Evolutionary conservation across 192 early-diverging fungal species (phyloP), one percentile per base, ranked within the genome.

Genomic region (Physocladia obscura): DNA sequence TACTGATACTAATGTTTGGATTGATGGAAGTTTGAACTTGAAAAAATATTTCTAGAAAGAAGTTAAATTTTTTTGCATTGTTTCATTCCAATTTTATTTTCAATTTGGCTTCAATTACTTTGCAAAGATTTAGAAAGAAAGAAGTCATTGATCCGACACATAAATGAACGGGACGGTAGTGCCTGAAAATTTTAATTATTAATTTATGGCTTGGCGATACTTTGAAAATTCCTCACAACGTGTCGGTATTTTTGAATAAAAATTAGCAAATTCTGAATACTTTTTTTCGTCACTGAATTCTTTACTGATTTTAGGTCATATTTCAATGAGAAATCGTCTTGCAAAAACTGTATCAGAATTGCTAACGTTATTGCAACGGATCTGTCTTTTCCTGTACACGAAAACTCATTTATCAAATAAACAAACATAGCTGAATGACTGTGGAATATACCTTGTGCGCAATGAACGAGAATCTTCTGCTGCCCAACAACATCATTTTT

Each of bases 321-420:
- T 13, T 29, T 44, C 30, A 62, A 61, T 56, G 48, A 38, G n/a
- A 51, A 39, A 21, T 76, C 61, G 22, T 73, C 26, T 37, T 65
- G 49, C 71, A 58, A 19, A 64, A 49, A 70, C 32, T 54, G 57
- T 0, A 89, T 57, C 36, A 96, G 47, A 8, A 92, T 58, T 0
- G 88, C 81, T 60, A 96, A 62, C 11, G 88, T 73, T 60, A 96
- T 90, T 21, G 92, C 89, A 1, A 92, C 91, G 3, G 92, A 92
- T 47, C 91, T 70, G 72, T 93, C 92, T 71, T 84, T 86, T 3
- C 90, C 85, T 84, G 54, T 4, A 11, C 57, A 24, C 27, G 17
- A 37, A 62, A 13, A 8, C 8, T 13, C 8, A 44, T 44, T 75
- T 47, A 47, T 44, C 38, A 44, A 39, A 3, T 30, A 11, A n/a